Base-by-base conservation (phyloP, 768 basidiomycete genomes). In the Multifurca ochricompacta region DNA sequence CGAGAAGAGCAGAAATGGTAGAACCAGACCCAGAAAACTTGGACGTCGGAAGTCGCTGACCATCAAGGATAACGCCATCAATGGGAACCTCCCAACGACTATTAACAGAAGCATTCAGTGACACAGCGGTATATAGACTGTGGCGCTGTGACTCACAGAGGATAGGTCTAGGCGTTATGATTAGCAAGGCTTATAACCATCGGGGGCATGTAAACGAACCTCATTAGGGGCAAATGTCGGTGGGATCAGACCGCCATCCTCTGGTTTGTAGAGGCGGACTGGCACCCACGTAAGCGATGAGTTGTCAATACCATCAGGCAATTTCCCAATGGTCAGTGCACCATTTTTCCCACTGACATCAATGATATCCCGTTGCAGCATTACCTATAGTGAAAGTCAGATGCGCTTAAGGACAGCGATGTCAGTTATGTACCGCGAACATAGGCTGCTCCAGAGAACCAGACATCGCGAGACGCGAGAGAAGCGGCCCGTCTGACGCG, bases 51-150 rank as follows among this genome's bases (percentile, higher is more conserved):
- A 89, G 70, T 59, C 68, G 72, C 56, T 73, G 62, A 6, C 82
- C 85, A 57, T 89, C 83, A 28, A 90, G 73, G 65, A 73, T 87
- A 4, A 89, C 82, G 44, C 80, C 81, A 48, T 87, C 86, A 8
- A 90, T 58, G 21, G 77, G 73, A 5, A 87, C 70, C 65, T 90
- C 87, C 87, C 87, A 89, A 25, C 59, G 59, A 10, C 59, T 59
- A 27, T 30, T 18, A 28, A n/a, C 14, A 37, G 5, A 36, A 21
- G 23, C 3, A 23, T 3, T 39, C 6, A 31, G 14, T 21, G 25
- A 34, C 18, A 6, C 30, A 53, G 31, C 23, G 23, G 37, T 16
- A 47, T 18, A 21, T 16, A 9, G 11, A 9, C 9, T 32, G 30
- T 25, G 41, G 25, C 27, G n/a, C 31, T 45, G 10, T 3, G 4